Base-by-base conservation (phyloP, 345 rosid genomes). In the Tarenaya hassleriana region DNA sequence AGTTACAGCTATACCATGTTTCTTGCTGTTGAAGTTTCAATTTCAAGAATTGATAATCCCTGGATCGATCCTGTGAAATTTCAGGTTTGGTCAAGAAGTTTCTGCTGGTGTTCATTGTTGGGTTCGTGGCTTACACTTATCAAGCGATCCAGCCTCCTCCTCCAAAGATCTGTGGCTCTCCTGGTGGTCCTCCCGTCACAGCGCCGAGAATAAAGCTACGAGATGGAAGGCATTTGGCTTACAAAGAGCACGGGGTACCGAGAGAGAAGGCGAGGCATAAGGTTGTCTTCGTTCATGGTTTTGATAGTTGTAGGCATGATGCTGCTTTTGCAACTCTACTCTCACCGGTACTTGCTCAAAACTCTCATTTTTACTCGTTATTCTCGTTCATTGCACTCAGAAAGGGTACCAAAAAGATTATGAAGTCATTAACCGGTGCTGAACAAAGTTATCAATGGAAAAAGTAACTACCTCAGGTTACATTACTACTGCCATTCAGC, bases 211-310 rank as follows among this genome's bases (percentile, higher is more conserved):
- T 75, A 50, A 69, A 69, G 64, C 78, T 83, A 0, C 62, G 74
- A 73, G 81, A 79, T 60, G 81, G 90, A 55, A 82, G 90, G 42
- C 69, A 77, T 44, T 62, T 82, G n/a, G 79, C 83, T 18, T 79
- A 77, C 56, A 69, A 58, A 66, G 90, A 82, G 19, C 47, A 71
- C 11, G 86, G 90, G 50, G 67, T 73, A 41, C 78, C 78, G 0
- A 75, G 48, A 71, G 70, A 71, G 13, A 40, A 35, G n/a, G 84
- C 90, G 61, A 68, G 55, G 19, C 48, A 52, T 55, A 80, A 66
- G 60, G 60, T 80, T 52, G 55, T 83, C 6, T 69, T 34, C 20
- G 68, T 75, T 24, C 86, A 77, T 42, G 84, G 80, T 7, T 64
- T 76, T 11, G 76, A 61, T 52, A 67, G 74, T 52, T 69, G 75